Evolutionary conservation across 2,329 filamentous ascomycete genomes (phyloP).

Genomic region (Colletotrichum chlorophyti): DNA sequence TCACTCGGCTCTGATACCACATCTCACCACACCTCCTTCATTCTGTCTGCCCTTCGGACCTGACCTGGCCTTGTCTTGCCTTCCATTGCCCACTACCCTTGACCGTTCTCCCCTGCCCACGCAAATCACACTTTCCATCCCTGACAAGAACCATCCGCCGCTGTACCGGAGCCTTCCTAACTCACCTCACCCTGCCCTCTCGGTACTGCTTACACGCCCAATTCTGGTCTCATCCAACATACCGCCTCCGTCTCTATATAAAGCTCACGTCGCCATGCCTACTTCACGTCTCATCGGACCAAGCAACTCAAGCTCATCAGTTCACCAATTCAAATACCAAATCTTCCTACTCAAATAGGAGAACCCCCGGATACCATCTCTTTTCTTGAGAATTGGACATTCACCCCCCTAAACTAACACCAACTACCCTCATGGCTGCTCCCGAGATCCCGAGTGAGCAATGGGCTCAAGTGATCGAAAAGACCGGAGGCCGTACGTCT

Average conservation of each 20-base stretch:
- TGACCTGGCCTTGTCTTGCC: neutral
- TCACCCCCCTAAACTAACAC: neutral
- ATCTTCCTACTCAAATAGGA: conserved; percentile 3
- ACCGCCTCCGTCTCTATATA: conserved; percentile 23
- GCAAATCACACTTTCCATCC: neutral
- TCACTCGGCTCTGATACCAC: conserved; percentile 24
- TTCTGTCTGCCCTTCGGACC: neutral
- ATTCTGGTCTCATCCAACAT: conserved; percentile 7
- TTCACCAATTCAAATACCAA: conserved; percentile 5
- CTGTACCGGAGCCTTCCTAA: conserved; percentile 1
- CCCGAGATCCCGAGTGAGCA: conserved; percentile 74
- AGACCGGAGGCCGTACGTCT: conserved; percentile 73
- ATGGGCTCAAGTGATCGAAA: conserved; percentile 90
- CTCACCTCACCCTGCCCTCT: too few relatives aligned
- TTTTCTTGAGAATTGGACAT: neutral
- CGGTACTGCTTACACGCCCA: conserved; percentile 15
- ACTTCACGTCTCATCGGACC: conserved; percentile 11
- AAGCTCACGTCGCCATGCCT: conserved; percentile 1
- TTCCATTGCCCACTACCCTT: neutral
- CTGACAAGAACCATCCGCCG: conserved; percentile 12
- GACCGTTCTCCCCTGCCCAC: neutral
- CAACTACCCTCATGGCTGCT: conserved; percentile 15
- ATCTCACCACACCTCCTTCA: conserved; percentile 12
- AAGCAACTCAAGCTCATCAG: conserved; percentile 22
- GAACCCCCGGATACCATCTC: neutral